Evolutionary conservation across 768 basidiomycete species (phyloP).

Genomic region (Leucocoprinus sp.): DNA sequence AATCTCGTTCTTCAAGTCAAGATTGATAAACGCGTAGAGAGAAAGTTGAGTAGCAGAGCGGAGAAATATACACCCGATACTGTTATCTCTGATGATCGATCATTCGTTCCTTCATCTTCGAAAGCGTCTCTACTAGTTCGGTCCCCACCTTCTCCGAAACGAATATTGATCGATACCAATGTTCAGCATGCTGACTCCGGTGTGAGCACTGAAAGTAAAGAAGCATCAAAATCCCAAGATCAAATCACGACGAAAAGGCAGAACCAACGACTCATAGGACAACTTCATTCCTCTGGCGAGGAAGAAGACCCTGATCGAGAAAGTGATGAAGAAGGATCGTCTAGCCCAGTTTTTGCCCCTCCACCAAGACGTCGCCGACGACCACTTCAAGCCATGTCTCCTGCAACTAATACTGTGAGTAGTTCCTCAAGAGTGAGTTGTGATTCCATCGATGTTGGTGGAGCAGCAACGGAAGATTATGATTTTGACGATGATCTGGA

Average conservation of each 20-base stretch:
- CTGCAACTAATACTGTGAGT: neutral
- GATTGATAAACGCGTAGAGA: conserved; percentile 8
- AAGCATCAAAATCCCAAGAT: neutral
- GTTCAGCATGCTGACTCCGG: neutral
- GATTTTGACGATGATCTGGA: conserved; percentile 13
- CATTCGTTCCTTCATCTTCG: neutral
- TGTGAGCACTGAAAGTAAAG: too few relatives aligned
- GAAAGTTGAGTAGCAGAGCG: neutral
- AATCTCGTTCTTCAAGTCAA: conserved; percentile 5
- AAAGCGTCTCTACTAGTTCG: too few relatives aligned
- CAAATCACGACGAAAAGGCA: neutral
- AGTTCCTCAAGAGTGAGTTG: neutral
- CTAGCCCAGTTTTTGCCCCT: conserved; percentile 8
- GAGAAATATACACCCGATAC: neutral
- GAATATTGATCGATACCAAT: neutral
- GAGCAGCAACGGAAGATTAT: neutral
- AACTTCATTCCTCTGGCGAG: conserved; percentile 9
- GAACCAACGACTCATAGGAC: conserved; percentile 5
- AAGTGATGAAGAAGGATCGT: neutral
- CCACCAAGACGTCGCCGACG: neutral
- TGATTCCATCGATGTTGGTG: neutral
- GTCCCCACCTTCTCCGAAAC: too few relatives aligned
- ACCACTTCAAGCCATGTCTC: neutral
- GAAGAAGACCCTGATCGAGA: neutral
- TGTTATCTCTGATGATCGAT: neutral